Evolutionary conservation across 2,329 filamentous ascomycete genomes (phyloP).

Genomic region (Penicillium sp.): DNA sequence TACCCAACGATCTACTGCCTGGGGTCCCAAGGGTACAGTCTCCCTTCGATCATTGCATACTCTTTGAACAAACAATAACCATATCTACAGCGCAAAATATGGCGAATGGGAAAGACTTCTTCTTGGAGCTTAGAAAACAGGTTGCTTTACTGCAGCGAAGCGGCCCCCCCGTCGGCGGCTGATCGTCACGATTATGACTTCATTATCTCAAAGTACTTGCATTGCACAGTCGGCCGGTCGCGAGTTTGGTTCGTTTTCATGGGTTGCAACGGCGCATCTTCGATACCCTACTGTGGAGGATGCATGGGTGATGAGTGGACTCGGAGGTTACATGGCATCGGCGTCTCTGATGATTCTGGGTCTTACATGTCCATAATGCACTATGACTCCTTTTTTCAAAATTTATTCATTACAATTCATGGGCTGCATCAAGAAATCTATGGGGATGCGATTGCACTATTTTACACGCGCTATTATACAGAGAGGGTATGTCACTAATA

Average conservation of each 20-base stretch:
- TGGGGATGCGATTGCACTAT: slow-evolving; percentile 3
- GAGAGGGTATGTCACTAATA: slow-evolving; percentile 23
- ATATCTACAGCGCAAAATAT: slow-evolving; percentile 45
- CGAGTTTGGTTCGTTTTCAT: slow-evolving; percentile 22
- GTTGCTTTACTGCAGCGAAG: slow-evolving; percentile 42
- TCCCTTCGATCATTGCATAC: slow-evolving; percentile 7
- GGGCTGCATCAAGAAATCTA: neutral
- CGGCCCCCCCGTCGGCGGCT: slow-evolving; percentile 38
- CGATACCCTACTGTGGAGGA: slow-evolving; percentile 29
- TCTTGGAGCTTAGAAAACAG: slow-evolving; percentile 51
- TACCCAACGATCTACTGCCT: slow-evolving; percentile 40
- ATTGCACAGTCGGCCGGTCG: slow-evolving; percentile 21
- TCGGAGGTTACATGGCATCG: slow-evolving; percentile 24
- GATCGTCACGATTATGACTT: slow-evolving; percentile 19
- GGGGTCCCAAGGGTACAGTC: slow-evolving; percentile 47
- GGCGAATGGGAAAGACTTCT: slow-evolving; percentile 52
- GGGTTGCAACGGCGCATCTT: slow-evolving; percentile 29
- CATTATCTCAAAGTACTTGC: slow-evolving; percentile 15
- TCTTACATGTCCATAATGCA: slow-evolving; percentile 16
- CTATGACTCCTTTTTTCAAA: neutral
- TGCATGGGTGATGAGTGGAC: slow-evolving; percentile 23
- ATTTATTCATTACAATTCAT: slow-evolving; percentile 6
- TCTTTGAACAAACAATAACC: slow-evolving; percentile 8
- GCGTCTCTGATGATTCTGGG: slow-evolving; percentile 23
- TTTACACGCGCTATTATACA: slow-evolving; percentile 1